Evolutionary conservation across 208 protist species (phyloP).

Genomic region (Leishmania mexicana): DNA sequence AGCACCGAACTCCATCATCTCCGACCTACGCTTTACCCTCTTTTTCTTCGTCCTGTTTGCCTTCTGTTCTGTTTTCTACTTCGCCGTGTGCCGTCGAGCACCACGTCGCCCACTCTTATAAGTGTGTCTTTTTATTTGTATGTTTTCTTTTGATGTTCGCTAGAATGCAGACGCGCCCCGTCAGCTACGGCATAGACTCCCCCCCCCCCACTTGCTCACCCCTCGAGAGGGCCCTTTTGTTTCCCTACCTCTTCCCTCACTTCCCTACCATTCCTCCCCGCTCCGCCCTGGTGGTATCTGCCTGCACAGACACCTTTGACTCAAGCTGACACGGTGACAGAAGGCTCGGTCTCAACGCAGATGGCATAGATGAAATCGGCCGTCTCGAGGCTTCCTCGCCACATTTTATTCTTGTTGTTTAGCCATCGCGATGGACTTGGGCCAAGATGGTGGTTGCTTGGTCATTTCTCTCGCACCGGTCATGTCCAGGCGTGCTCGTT

Average conservation of each 20-base stretch:
- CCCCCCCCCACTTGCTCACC: not conserved
- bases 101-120: not conserved
- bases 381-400: not conserved
- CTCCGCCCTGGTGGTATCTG: not conserved
- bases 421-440: not conserved
- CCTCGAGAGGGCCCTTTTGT: not conserved
- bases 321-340: too few relatives aligned
- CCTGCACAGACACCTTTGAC: not conserved
- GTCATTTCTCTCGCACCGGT: not conserved
- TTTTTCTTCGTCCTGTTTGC: constrained; percentile 9
- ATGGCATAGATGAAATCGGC: not conserved
- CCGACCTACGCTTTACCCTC: not conserved
- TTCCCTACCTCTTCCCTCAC: not conserved
- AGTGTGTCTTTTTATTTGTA: not conserved
- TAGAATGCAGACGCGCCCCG: not conserved
- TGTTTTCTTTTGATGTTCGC: not conserved
- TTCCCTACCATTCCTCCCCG: not conserved
- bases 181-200: not conserved
- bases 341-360: not conserved
- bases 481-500: not conserved
- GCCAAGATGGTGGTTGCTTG: not conserved
- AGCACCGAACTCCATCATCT: not conserved
- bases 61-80: constrained; percentile 3
- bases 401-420: not conserved
- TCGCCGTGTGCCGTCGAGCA: not conserved